Base-by-base conservation (phyloP, 176 grass and related monocot genomes). In the Rhynchospora tenuis region DNA sequence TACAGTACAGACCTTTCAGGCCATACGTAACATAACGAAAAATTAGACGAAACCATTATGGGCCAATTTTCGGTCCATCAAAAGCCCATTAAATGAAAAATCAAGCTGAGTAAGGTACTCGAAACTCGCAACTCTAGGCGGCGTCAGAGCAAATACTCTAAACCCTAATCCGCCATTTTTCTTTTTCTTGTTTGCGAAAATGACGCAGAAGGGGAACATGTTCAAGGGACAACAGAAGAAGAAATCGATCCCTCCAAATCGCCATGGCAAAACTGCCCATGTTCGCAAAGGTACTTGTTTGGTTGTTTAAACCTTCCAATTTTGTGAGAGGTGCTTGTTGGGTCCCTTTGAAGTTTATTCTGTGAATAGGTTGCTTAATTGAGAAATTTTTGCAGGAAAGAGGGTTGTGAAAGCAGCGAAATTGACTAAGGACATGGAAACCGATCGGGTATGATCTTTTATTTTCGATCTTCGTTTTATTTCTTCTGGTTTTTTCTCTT, bases 201-300 rank as follows among this genome's bases (percentile, higher is more conserved):
- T 97, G 95, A 97, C 95, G 88, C 92, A 97, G 83, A 97, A 94
- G 87, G 92, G 90, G 64, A 91, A 79, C 59, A 13, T 91, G 84
- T 98, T 93, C 87, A 98, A 98, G 87, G 95, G 95, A 5, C 52
- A 90, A 90, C 86, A 91, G 79, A 94, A 94, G 81, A 90, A 84
- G 86, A 98, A 93, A 83, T 80, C 85, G 50, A 64, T 94, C 81
- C 92, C 95, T 78, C 90, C 92, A 79, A 98, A 50, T 67, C 95
- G 90, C 86, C 95, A 94, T 82, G 95, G 95, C 64, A 98, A 94
- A 85, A 65, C 84, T 13, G 55, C 75, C 13, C 87, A 90, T 61
- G 26, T 88, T 60, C 92, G 95, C 27, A 97, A 94, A 98, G 95
- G 95, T 94, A 83, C 6, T 77, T 29, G 9, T 55, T 12, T 63